Base-by-base conservation (phyloP, 345 rosid species). In the Brassica incana region DNA sequence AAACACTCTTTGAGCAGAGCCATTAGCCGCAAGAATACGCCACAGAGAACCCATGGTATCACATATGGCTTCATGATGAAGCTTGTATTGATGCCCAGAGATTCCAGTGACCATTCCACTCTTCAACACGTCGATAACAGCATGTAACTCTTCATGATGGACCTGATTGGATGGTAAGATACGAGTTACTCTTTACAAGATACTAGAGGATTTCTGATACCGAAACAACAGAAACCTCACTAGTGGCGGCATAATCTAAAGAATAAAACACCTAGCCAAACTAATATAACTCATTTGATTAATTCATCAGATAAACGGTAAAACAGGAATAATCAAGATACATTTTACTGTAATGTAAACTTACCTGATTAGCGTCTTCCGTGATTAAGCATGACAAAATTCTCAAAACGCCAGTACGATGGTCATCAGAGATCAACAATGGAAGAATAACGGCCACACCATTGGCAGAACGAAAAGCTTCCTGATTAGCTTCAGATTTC, bases 11-110 rank as follows among this genome's bases (percentile, higher is more conserved):
- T 93, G 97, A 43, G 95, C 95, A 76, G 94, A 89, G 65, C 80
- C 85, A 84, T 93, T 96, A 66, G 82, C 88, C 61, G 95, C 97
- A 79, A 96, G 72, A 84, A 96, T 88, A 43, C 99, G 97, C 98
- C 99, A 96, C 78, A 96, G 81, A 66, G 98, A 79, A 38, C 99
- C 97, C 98, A 96, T 92, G 32, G 88, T 89, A 82, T 96, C 99
- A 83, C 99, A 96, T 87, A 85, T 91, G 73, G 99, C 97, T 84
- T 92, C 95, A 85, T 83, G 85, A 78, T 83, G 90, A 87, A 96
- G 93, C 84, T 81, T 89, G 88, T 93, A 92, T 66, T 92, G 99
- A 86, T 90, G 84, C 72, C 98, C 99, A 60, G 89, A 83, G 43
- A 86, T 84, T 82, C 97, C 90, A 77, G 95, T 90, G 81, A 93